Evolutionary conservation across 2,329 filamentous ascomycete genomes (phyloP), one percentile per base, ranked within the genome.

Genomic region (Trichoderma endophyticum): DNA sequence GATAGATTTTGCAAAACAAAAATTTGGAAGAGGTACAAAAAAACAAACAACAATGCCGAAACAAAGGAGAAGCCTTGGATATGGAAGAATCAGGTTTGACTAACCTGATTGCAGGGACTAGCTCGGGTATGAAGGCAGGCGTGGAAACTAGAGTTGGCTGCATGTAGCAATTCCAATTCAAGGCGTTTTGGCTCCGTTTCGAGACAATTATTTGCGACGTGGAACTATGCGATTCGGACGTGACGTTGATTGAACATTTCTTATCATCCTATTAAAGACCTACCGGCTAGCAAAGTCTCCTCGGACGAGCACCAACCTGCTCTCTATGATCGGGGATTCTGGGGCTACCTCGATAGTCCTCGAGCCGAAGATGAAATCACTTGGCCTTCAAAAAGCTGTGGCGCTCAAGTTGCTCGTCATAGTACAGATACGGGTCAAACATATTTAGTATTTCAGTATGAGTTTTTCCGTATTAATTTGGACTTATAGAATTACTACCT

Each of bases 401-500:
- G 83, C 84, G 82, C 79, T 82, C 80, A 81, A 89, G 87, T 79
- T 77, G 77, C 81, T 82, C 84, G 83, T 82, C 83, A 87, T 84
- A 84, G 88, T 88, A 90, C 88, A 90, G 88, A 90, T 90, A 90
- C 88, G 86, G 87, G 88, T 84, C 87, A 84, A 77, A 90, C 86
- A 90, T 84, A 71, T 63, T 71, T 59, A 66, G 61, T 43, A 43
- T 11, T 67, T 56, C 21, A 54, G 26, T 65, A 65, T 32, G 71
- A 64, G 51, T 65, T 66, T 60, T 64, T 54, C 48, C 43, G 51
- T 59, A 34, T 73, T 71, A 59, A 18, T 62, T 32, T 48, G 26
- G 14, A 57, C 32, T 54, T 18, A 70, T 59, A 30, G n/a, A 69
- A 36, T 18, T 70, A 54, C 14, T 36, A 8, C 30, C 30, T 24